phyloP scores from a whole-genome alignment of 108 stramenopile genomes.

The Skeletonema potamos region DNA sequence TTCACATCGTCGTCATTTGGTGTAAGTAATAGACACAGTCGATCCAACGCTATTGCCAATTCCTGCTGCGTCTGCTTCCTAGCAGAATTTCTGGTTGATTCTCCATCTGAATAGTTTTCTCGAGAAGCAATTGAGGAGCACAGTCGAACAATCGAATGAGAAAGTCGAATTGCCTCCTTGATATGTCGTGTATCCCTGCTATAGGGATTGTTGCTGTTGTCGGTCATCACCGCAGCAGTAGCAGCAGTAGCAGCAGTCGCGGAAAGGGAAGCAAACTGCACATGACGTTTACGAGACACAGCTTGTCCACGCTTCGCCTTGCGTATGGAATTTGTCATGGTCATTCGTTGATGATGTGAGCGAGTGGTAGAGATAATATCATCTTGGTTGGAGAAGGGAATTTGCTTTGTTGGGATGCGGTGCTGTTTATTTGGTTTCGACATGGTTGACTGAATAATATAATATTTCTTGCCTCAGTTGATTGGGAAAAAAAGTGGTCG shows the following conservation, averaged over 20 bases:
- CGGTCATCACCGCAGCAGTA: neutral
- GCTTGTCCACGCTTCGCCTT: constrained; percentile 27
- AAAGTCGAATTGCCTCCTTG: neutral
- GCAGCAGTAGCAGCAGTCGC: too few relatives aligned
- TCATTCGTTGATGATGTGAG: neutral
- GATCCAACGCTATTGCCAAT: constrained; percentile 5
- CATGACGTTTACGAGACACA: constrained; percentile 18
- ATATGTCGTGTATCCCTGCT: neutral
- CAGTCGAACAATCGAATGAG: neutral
- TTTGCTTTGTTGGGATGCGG: constrained; percentile 11
- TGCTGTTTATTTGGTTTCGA: constrained; percentile 6
- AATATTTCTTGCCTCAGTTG: too few relatives aligned
- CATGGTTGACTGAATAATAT: neutral
- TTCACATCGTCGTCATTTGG: constrained; percentile 1
- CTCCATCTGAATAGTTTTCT: too few relatives aligned
- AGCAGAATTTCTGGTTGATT: neutral
- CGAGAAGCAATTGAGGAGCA: neutral
- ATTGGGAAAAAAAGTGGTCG: too few relatives aligned
- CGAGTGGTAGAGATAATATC: neutral
- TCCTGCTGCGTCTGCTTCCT: neutral
- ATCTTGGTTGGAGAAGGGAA: constrained; percentile 16
- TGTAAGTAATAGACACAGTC: constrained; percentile 8
- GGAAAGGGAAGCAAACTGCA: constrained; percentile 7
- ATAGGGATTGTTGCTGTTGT: neutral
- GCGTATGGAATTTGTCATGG: constrained; percentile 19